A percentile compares a stretch with the other conserved stretches of the same genome.
Evolutionary conservation across 139 green algal species (phyloP).

Genomic region (Marvania coccoides): DNA sequence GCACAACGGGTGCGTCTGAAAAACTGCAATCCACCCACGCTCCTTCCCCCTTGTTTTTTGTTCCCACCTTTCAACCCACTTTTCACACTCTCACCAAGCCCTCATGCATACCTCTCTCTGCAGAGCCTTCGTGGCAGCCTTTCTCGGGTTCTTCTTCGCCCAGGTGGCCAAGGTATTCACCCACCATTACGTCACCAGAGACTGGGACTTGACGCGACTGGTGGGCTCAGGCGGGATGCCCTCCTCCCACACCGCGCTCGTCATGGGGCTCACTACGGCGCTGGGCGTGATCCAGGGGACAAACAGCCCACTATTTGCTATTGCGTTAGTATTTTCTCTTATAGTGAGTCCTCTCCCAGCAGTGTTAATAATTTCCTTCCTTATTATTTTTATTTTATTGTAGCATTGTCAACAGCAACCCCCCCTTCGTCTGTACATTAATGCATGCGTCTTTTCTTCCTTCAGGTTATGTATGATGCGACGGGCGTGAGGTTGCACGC

Average conservation of each 20-base stretch:
- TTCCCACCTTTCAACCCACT: background rate
- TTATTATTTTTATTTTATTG: background rate
- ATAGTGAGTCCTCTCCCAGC: conserved; percentile 38
- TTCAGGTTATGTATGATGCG: conserved; percentile 84
- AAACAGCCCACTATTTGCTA: conserved; percentile 51
- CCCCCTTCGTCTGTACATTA: background rate
- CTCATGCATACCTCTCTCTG: background rate
- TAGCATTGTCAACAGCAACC: background rate
- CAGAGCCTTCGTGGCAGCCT: conserved; percentile 54
- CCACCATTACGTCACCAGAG: conserved; percentile 37
- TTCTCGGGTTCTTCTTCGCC: conserved; percentile 59
- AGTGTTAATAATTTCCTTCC: background rate
- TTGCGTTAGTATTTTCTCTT: conserved; percentile 52
- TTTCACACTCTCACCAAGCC: background rate
- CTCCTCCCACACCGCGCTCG: conserved; percentile 62
- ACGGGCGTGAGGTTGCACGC: conserved; percentile 89
- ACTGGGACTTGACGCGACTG: conserved; percentile 42
- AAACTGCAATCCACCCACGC: background rate
- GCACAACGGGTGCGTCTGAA: conserved; percentile 29
- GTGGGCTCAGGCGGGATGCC: conserved; percentile 65
- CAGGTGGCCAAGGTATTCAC: conserved; percentile 66
- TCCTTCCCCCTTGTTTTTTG: background rate
- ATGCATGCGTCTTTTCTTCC: background rate
- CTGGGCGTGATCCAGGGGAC: conserved; percentile 56
- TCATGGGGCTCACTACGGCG: conserved; percentile 56